These are phyloP conservation scores for Alternaria infectoria DNA, from an alignment of 2,329 filamentous ascomycete species.

Conservation along the genomic window DNA sequence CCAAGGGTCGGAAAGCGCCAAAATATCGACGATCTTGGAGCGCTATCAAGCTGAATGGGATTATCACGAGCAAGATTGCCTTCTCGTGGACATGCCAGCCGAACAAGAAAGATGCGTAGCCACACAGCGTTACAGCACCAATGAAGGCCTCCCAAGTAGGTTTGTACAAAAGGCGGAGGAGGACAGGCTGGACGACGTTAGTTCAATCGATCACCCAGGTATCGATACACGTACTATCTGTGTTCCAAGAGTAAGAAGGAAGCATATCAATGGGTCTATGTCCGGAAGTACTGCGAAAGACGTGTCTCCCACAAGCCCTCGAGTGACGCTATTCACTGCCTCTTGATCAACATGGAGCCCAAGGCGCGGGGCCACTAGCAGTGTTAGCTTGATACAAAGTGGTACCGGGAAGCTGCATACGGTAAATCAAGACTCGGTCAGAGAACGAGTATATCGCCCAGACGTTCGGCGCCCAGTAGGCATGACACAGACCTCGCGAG, in stretches of 20 bases:
- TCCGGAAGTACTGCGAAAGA: conserved; percentile 92
- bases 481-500: conserved; percentile 90
- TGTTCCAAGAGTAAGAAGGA: conserved; percentile 80
- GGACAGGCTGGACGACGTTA: conserved; percentile 49
- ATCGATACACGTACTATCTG: conserved; percentile 63
- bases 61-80: conserved; percentile 89
- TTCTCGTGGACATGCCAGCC: conserved; percentile 99
- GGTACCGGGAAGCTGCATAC: conserved; percentile 59
- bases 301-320: conserved; percentile 91
- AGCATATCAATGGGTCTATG: conserved; percentile 79
- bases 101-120: conserved; percentile 95
- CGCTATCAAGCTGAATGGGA: conserved; percentile 92
- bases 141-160: conserved; percentile 91
- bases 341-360: conserved; percentile 74
- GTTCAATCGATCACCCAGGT: background rate
- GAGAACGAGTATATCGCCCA: conserved; percentile 97
- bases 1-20: conserved; percentile 87
- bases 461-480: conserved; percentile 97
- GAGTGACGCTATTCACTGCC: conserved; percentile 86
- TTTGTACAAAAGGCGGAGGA: conserved; percentile 79
- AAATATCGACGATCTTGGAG: conserved; percentile 89
- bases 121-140: conserved; percentile 87
- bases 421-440: conserved; percentile 80
- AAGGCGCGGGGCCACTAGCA: conserved; percentile 77
- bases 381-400: conserved; percentile 15